Conservation (phyloP, 345 rosid species). For the Populus simonii region DNA sequence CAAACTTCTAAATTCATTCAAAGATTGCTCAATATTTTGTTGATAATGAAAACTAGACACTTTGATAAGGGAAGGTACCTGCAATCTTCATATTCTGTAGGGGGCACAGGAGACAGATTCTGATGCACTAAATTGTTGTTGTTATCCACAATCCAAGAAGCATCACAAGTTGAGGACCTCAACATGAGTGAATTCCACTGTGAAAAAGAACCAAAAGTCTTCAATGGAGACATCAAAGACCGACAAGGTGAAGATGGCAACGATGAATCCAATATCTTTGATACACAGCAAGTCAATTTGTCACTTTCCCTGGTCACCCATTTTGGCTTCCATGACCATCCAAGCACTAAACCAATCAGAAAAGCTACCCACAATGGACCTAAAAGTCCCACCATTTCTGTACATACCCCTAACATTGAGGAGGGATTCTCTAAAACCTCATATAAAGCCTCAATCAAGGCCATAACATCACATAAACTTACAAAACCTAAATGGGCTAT, state of each 20-base stretch:
- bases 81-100: slow-evolving; percentile 30
- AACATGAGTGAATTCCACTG: slow-evolving; percentile 36
- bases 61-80: slow-evolving; percentile 19
- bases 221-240: slow-evolving; percentile 21
- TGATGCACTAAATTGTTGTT: slow-evolving; percentile 2
- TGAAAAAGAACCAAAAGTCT: slow-evolving; percentile 41
- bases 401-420: slow-evolving; percentile 24
- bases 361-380: slow-evolving; percentile 53
- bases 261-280: slow-evolving; percentile 40
- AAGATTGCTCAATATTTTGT: not conserved
- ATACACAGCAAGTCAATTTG: slow-evolving; percentile 25
- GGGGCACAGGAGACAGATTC: slow-evolving; percentile 21
- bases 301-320: slow-evolving; percentile 31
- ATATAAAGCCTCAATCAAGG: slow-evolving; percentile 23
- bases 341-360: slow-evolving; percentile 50
- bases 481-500: not conserved
- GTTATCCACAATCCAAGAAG: slow-evolving; percentile 22
- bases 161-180: slow-evolving; percentile 26
- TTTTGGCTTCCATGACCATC: slow-evolving; percentile 71
- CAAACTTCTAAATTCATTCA: not conserved
- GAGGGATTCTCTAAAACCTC: not conserved
- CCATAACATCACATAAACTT: slow-evolving; percentile 18
- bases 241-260: slow-evolving; percentile 19
- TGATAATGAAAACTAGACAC: not conserved
- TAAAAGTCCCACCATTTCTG: slow-evolving; percentile 22